Percentiles rank a stretch among this genome's conserved stretches.
These are phyloP conservation scores for Globisporangium nagaii DNA, from an alignment of 352 stramenopile species.

Conservation along the genomic window DNA sequence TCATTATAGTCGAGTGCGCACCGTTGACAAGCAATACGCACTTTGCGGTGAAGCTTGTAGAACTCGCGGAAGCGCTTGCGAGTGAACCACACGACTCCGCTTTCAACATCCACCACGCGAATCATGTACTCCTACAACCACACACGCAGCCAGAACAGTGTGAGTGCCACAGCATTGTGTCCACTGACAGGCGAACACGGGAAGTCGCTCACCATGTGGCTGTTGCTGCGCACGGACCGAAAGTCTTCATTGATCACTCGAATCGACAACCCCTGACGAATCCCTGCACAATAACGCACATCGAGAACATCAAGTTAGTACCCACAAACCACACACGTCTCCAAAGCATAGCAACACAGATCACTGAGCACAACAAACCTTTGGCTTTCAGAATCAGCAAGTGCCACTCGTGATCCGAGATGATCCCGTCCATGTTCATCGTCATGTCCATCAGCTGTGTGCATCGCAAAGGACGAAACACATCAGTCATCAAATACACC, in stretches of 20 bases:
- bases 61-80: slow-evolving; percentile 78
- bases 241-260: slow-evolving; percentile 70
- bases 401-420: slow-evolving; percentile 86
- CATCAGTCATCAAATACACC: background rate
- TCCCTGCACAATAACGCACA: slow-evolving; percentile 21
- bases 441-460: slow-evolving; percentile 73
- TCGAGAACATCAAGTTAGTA: too few species aligned
- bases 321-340: background rate
- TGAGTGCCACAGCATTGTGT: background rate
- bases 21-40: slow-evolving; percentile 16
- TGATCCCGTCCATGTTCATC: slow-evolving; percentile 81
- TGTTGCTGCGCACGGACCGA: slow-evolving; percentile 36
- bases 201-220: slow-evolving; percentile 61
- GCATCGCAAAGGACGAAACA: background rate
- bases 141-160: background rate
- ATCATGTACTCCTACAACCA: slow-evolving; percentile 74
- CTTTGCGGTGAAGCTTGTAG: slow-evolving; percentile 80
- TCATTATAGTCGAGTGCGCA: too few species aligned
- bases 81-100: slow-evolving; percentile 80
- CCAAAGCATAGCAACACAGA: background rate
- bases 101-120: slow-evolving; percentile 80
- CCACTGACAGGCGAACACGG: too few species aligned
- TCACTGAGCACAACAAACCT: slow-evolving; percentile 21
- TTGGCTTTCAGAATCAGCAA: slow-evolving; percentile 77
- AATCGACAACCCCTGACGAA: slow-evolving; percentile 76